Base-by-base conservation (phyloP, 306 rosid species). In the Cucurbita argyrosperma region DNA sequence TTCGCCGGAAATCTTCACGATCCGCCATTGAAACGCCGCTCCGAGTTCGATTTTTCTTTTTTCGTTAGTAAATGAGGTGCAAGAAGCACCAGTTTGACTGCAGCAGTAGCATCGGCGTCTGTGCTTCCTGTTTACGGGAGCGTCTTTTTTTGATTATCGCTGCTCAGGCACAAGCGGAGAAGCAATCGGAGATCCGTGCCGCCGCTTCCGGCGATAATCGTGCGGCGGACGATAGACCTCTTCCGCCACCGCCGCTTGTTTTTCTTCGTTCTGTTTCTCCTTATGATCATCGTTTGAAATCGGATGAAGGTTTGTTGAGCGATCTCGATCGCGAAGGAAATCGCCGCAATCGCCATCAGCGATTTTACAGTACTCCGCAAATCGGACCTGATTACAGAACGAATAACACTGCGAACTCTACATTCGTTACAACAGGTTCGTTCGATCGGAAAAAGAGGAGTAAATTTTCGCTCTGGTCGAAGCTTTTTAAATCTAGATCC, bases 201-300 rank as follows among this genome's bases (percentile, higher is more conserved):
- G 86, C 84, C 81, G 86, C 84, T 80, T 72, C 83, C 62, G 62
- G 39, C 0, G 76, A 40, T 37, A 30, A 15, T 26, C n/a, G 12
- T 5, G 14, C 49, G 40, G 67, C 23, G 55, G 55, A 52, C 11
- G 79, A 38, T 40, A 13, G n/a, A 14, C 54, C 64, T 63, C 79
- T 10, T 38, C 88, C 43, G 81, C 15, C 40, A 26, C 83, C 62
- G 51, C 83, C 62, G 52, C 60, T 81, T 5, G 65, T 83, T 15
- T 94, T 94, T 76, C 96, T 97, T 61, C 97, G 91, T 75, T 94
- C 99, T 0, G 99, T 89, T 37, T 94, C 97, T 9, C 96, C 99
- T 8, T 87, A 91, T 57, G 96, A 84, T 16, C 82, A 94, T 49
- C 94, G 92, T 38, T 81, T 90, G 50, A 95, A 95, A 78, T 88